phyloP scores from a whole-genome alignment of 495 filamentous ascomycete species.

The Annulohypoxylon bovei region DNA sequence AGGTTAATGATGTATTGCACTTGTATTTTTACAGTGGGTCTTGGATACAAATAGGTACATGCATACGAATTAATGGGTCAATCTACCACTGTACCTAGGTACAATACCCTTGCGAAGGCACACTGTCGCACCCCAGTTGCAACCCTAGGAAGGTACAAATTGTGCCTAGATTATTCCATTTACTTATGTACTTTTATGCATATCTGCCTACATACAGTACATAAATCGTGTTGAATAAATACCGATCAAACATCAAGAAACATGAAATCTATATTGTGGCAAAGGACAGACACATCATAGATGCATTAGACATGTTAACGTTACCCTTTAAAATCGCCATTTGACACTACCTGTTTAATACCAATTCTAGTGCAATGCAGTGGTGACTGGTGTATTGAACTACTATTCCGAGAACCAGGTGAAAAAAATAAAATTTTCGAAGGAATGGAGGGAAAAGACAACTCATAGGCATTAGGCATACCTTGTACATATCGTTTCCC shows the following conservation, averaged over 20 bases:
- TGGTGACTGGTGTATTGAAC: background rate
- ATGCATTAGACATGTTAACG: slow-evolving; percentile 12
- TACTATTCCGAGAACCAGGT: background rate
- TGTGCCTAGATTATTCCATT: slow-evolving; percentile 5
- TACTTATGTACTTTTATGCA: slow-evolving; percentile 2
- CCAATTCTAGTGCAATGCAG: background rate
- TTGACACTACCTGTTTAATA: too few relatives aligned
- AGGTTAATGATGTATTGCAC: slow-evolving; percentile 35
- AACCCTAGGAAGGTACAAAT: slow-evolving; percentile 2
- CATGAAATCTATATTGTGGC: slow-evolving; percentile 11
- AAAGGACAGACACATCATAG: slow-evolving; percentile 4
- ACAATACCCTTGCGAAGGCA: background rate
- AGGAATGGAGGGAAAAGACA: slow-evolving; percentile 1
- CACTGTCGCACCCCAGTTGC: background rate
- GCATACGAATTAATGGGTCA: background rate
- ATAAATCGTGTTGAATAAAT: slow-evolving; percentile 3
- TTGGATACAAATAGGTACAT: slow-evolving; percentile 1
- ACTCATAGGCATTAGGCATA: background rate
- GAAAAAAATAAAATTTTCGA: background rate
- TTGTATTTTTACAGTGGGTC: slow-evolving; percentile 3
- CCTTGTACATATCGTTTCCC: background rate
- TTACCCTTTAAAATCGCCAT: background rate
- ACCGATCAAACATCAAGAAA: background rate
- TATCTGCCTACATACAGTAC: background rate
- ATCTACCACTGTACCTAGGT: background rate